Evolutionary conservation across 73 alveolate genomes (phyloP).

Genomic region (Loxodes magnus): DNA sequence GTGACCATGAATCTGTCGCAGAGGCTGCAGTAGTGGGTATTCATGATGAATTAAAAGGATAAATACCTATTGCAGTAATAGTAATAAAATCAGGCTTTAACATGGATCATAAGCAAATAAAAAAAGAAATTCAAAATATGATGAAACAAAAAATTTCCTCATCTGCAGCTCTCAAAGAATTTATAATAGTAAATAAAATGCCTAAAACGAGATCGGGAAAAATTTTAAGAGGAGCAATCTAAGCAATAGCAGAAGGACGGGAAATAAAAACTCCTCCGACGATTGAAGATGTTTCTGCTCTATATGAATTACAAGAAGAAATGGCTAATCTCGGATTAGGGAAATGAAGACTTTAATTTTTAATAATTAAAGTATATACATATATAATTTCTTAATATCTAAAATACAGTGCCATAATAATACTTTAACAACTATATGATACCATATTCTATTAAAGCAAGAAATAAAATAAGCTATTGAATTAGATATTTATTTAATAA

Average conservation of each 20-base stretch:
- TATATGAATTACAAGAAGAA: neutral
- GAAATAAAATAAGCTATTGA: no score
- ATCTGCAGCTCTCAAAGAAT: slow-evolving; percentile 9
- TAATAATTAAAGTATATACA: no score
- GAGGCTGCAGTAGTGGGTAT: slow-evolving; percentile 80
- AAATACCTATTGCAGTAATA: slow-evolving; percentile 42
- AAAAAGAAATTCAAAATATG: slow-evolving; percentile 13
- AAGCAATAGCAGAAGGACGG: slow-evolving; percentile 16
- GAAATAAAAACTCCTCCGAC: slow-evolving; percentile 15
- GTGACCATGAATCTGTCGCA: slow-evolving; percentile 38
- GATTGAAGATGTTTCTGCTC: slow-evolving; percentile 12
- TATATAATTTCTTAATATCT: no score
- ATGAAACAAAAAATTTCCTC: slow-evolving; percentile 12
- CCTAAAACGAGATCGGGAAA: slow-evolving; percentile 56
- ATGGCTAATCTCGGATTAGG: neutral
- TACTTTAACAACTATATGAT: no score
- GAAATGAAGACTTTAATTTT: no score
- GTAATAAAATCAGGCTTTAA: slow-evolving; percentile 13
- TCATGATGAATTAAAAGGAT: slow-evolving; percentile 65
- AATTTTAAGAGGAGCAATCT: slow-evolving; percentile 36
- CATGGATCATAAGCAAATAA: slow-evolving; percentile 9
- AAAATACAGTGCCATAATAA: no score
- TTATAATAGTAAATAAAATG: slow-evolving; percentile 17
- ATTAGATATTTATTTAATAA: no score
- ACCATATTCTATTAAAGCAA: no score